Evolutionary conservation across 345 rosid species (phyloP), one percentile per base, ranked within the genome.

Genomic region (Mangifera indica): DNA sequence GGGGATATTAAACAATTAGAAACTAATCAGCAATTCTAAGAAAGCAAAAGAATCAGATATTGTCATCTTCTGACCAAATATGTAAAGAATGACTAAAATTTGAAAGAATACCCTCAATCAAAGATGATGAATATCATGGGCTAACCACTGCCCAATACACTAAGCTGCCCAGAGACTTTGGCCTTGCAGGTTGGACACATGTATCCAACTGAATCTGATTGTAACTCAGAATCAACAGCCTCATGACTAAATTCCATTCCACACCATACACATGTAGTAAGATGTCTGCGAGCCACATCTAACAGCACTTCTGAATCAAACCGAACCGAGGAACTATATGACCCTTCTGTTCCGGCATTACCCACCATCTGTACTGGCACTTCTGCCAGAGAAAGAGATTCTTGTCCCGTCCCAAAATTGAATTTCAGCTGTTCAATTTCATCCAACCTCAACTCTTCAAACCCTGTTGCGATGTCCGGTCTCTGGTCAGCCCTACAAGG

Each of bases 121-220:
- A 55, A 77, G 34, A 5, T 8, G 58, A 57, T 46, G 60, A 61
- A 53, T 51, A 25, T 73, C 40, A 48, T 44, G 51, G 71, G 32
- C 26, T 63, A 73, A 70, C 48, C 46, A 29, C 55, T 42, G 34
- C 62, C 81, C 60, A 74, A 14, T 26, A 53, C 74, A 65, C 65
- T 25, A 65, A 81, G 71, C 57, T 82, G 81, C 57, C 89, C 84
- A 20, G 86, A 83, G 42, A 86, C 84, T 79, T 84, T 86, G 10
- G 80, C 78, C 78, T 87, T 88, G 89, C 92, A 90, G 74, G 79
- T 69, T 2, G 84, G 86, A 77, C 96, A 90, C 88, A 90, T 86
- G 66, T 85, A 88, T 63, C 91, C 96, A 17, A 84, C 89, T 7
- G 95, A 87, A 63, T 77, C 92, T 52, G 89, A 86, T 71, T 84